Base-by-base conservation (phyloP, 2,329 filamentous ascomycete species). In the Aspergillus fructus region DNA sequence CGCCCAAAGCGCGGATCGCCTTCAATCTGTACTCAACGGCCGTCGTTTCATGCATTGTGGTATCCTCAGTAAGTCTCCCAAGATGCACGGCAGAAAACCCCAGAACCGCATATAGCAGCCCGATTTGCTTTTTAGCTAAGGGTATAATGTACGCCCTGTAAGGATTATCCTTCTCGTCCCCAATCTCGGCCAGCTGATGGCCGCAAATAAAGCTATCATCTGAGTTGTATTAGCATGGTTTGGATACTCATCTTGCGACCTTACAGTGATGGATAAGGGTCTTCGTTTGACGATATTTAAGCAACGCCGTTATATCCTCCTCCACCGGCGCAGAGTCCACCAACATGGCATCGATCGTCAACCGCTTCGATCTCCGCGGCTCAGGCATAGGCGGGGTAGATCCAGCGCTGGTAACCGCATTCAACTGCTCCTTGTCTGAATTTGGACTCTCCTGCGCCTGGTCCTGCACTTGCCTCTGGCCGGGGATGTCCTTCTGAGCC, bases 121-220 rank as follows among this genome's bases (percentile, higher is more conserved):
- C 65, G 5, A 68, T 62, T 39, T 70, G 67, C 21, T 68, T 64
- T 30, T 66, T 63, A 24, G 68, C 69, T 23, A 71, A 51, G 2
- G 69, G 66, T 9, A 71, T 49, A 19, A 71, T 65, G 56, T 70
- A 71, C 5, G 61, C 55, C 42, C 68, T 61, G 51, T 71, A 71
- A 2, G 69, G 68, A 21, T 71, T 71, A n/a, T 68, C 61, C 3
- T 37, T 46, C 5, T 51, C 53, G 34, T 62, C 54, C 4, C 63
- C 60, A 17, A 63, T 58, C 43, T 66, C 67, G 0, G 69, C 68
- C 8, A 71, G 66, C 45, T 71, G 69, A 56, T 71, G 68, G 4
- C 67, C 65, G 41, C 67, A 71, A 37, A 71, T 67, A 6, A 66
- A 46, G 4, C 51, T 57, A 51, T 71, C 68, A 47, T 71, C 68